Base-by-base conservation (phyloP, 2,329 filamentous ascomycete genomes). In the Ceratocystis lukuohia region DNA sequence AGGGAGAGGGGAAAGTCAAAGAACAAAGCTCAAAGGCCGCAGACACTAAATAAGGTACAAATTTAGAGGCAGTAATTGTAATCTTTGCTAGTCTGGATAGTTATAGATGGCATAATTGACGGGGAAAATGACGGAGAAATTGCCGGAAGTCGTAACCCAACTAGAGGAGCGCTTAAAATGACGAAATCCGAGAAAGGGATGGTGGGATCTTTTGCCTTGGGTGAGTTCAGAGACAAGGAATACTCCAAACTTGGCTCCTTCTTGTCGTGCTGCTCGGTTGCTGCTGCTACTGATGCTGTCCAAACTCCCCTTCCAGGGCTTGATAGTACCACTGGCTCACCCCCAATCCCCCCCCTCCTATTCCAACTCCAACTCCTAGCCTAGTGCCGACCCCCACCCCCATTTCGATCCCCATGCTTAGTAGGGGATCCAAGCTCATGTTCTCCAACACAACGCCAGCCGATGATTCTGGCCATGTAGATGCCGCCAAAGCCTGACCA, bases 71-170 rank as follows among this genome's bases (percentile, higher is more conserved):
- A 53, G 22, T 12, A 12, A 62, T 33, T 50, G 30, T 37, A 59
- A 22, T 50, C 20, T 12, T 17, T 22, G 15, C 10, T 37, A 22
- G 20, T 10, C 53, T 25, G 37, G 50, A 8, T 33, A 20, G 22
- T 46, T 37, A n/a, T 6, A 25, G 30, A 66, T 62, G 44, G 37
- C 45, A 62, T 30, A 50, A 66, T 66, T 28, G 1, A 17, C 61
- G 66, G 46, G 3, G 8, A 44, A 28, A 57, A 63, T 65, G 37
- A 61, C 72, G 72, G 72, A 72, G 71, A 72, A 71, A 71, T 66
- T 69, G 33, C 69, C 67, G 69, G 71, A 70, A 69, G 67, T 1
- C 66, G 56, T n/a, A n/a, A 37, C n/a, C n/a, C n/a, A 20, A 5
- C 53, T 59, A 59, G 53, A 8, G 28, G 12, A 12, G 17, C 25